phyloP scores from a whole-genome alignment of 257 asterid genomes.

The Echium plantagineum region DNA sequence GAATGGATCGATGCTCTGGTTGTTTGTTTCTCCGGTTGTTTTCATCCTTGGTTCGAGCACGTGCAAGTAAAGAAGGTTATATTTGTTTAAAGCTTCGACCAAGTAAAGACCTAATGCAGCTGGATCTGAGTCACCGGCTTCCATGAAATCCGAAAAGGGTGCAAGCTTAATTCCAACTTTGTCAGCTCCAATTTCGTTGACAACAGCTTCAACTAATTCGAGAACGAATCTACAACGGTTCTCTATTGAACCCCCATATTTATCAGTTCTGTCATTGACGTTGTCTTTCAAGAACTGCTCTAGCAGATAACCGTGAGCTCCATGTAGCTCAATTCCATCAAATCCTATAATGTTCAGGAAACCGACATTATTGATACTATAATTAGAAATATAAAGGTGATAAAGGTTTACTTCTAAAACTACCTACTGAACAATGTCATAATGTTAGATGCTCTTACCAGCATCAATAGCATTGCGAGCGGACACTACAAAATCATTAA shows the following conservation, averaged over 20 bases:
- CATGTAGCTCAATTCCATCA: conserved; percentile 20
- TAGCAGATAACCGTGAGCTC: conserved; percentile 12
- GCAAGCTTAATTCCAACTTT: conserved; percentile 17
- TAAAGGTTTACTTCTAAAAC: too few species aligned
- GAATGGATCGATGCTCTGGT: conserved; percentile 5
- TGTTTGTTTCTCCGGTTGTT: not conserved
- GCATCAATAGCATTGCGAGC: conserved; percentile 18
- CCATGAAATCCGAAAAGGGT: conserved; percentile 10
- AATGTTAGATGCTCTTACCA: conserved; percentile 5
- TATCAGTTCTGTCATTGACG: conserved; percentile 18
- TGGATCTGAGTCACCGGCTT: conserved; percentile 17
- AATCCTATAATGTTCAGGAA: conserved; percentile 8
- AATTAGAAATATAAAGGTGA: too few species aligned
- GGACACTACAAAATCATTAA: conserved; percentile 9
- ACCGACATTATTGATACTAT: too few species aligned
- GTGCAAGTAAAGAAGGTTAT: conserved; percentile 10
- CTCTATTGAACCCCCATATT: conserved; percentile 19
- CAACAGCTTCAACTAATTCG: conserved; percentile 19
- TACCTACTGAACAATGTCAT: too few species aligned
- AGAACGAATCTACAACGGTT: conserved; percentile 18
- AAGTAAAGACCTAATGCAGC: conserved; percentile 6
- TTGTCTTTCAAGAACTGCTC: conserved; percentile 19
- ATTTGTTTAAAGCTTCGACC: conserved; percentile 15
- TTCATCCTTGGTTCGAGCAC: conserved; percentile 17
- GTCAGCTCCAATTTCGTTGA: conserved; percentile 14